Percentiles rank a stretch among this genome's conserved stretches.
Evolutionary conservation across 345 rosid genomes (phyloP).

Genomic region (Aethionema arabicum): DNA sequence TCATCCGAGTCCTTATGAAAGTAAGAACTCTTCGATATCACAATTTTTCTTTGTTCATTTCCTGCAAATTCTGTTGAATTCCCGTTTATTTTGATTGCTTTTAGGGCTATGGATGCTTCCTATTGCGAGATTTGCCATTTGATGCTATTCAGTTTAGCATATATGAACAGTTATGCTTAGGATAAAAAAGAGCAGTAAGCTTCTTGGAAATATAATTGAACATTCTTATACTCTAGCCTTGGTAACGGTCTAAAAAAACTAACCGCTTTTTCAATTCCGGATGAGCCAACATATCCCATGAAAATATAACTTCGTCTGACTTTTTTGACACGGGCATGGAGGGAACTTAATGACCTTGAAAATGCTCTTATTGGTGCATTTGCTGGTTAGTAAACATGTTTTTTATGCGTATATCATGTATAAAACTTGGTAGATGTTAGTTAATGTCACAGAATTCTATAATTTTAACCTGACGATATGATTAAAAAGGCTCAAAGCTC

Average conservation of each 20-base stretch:
- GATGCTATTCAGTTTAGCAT: constrained; percentile 96
- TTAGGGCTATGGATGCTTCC: constrained; percentile 88
- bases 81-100: constrained; percentile 13
- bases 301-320: neutral
- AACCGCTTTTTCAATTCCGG: neutral
- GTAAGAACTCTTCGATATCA: constrained; percentile 34
- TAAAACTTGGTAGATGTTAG: no score
- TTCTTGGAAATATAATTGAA: constrained; percentile 20
- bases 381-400: constrained; percentile 55
- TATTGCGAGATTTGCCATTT: constrained; percentile 90
- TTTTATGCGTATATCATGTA: constrained; percentile 11
- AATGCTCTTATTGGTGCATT: constrained; percentile 90
- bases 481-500: neutral
- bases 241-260: neutral
- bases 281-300: constrained; percentile 3
- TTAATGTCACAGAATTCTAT: no score
- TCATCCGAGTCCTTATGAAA: constrained; percentile 95
- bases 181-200: constrained; percentile 77
- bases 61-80: constrained; percentile 3
- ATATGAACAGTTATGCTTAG: constrained; percentile 90
- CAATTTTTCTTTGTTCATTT: constrained; percentile 16
- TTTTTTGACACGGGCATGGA: constrained; percentile 51
- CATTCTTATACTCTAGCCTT: constrained; percentile 1
- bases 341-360: constrained; percentile 92
- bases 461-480: no score